phyloP scores from a whole-genome alignment of 768 basidiomycete genomes.

The Porphyrellus cyaneotinctus region DNA sequence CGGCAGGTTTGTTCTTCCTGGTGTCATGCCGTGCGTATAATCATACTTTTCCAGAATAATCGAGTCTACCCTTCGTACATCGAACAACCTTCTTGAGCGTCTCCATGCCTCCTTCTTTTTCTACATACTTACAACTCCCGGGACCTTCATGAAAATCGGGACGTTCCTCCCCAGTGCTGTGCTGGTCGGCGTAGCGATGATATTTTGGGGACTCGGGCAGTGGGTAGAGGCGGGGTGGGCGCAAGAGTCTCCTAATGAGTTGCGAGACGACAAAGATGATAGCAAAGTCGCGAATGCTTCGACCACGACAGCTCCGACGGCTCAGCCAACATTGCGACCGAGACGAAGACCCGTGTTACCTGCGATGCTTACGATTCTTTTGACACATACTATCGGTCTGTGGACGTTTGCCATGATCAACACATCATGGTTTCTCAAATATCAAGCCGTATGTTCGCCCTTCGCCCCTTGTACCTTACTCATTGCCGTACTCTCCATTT shows the following conservation, averaged over 20 bases:
- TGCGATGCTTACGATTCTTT: conserved; percentile 49
- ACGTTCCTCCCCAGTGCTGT: conserved; percentile 86
- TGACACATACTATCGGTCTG: conserved; percentile 54
- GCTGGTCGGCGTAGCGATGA: conserved; percentile 78
- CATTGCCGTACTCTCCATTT: conserved; percentile 20
- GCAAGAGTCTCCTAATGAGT: background rate
- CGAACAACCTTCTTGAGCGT: conserved; percentile 92
- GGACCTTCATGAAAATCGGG: conserved; percentile 83
- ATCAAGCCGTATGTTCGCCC: conserved; percentile 37
- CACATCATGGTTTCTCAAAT: conserved; percentile 40
- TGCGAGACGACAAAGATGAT: conserved; percentile 4
- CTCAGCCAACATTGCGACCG: conserved; percentile 4
- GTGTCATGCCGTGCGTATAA: background rate
- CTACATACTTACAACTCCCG: conserved; percentile 59
- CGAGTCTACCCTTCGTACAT: conserved; percentile 85
- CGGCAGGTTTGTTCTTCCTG: conserved; percentile 58
- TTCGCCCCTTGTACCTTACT: background rate
- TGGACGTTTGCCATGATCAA: conserved; percentile 48
- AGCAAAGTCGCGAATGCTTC: conserved; percentile 7
- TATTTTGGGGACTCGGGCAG: conserved; percentile 71
- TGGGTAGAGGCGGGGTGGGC: conserved; percentile 71
- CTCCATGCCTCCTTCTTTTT: conserved; percentile 98
- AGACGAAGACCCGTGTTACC: conserved; percentile 53
- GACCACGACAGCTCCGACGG: background rate
- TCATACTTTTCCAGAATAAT: conserved; percentile 48